A percentile compares a stretch with the other conserved stretches of the same genome.
phyloP scores from a whole-genome alignment of 2,329 filamentous ascomycete species.

The Verticillium longisporum region DNA sequence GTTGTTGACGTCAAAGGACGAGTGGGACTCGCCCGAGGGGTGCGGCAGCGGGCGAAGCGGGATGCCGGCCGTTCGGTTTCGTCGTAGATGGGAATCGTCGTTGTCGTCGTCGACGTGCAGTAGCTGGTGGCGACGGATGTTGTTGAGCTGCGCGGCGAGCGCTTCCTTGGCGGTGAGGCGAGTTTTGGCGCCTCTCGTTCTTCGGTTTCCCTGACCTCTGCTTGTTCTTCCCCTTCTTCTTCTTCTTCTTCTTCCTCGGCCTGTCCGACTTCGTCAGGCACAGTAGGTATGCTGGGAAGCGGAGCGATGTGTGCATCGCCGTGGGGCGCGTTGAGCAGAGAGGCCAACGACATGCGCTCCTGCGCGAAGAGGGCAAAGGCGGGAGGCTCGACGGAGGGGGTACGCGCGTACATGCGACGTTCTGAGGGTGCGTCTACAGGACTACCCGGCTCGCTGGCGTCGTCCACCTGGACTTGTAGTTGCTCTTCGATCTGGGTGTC shows the following conservation, averaged over 20 bases:
- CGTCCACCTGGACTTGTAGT: conserved; percentile 1
- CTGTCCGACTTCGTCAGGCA: conserved; percentile 22
- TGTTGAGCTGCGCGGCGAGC: conserved; percentile 29
- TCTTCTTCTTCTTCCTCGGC: conserved; percentile 2
- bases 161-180: not conserved
- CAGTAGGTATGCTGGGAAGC: conserved; percentile 32
- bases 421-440: conserved; percentile 23
- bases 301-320: conserved; percentile 25
- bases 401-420: conserved; percentile 43
- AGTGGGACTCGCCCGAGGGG: conserved; percentile 29
- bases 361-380: conserved; percentile 47
- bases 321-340: conserved; percentile 52
- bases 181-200: not conserved
- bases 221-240: too few relatives aligned
- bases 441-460: conserved; percentile 22
- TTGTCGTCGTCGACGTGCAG: conserved; percentile 42
- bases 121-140: conserved; percentile 33
- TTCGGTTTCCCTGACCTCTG: not conserved
- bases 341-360: conserved; percentile 51
- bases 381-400: conserved; percentile 56
- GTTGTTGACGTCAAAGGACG: conserved; percentile 47
- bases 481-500: conserved; percentile 7
- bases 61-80: conserved; percentile 26
- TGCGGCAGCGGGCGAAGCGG: conserved; percentile 38
- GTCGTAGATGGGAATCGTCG: conserved; percentile 43